Conservation (phyloP, 345 rosid genomes). For the Moringa oleifera region DNA sequence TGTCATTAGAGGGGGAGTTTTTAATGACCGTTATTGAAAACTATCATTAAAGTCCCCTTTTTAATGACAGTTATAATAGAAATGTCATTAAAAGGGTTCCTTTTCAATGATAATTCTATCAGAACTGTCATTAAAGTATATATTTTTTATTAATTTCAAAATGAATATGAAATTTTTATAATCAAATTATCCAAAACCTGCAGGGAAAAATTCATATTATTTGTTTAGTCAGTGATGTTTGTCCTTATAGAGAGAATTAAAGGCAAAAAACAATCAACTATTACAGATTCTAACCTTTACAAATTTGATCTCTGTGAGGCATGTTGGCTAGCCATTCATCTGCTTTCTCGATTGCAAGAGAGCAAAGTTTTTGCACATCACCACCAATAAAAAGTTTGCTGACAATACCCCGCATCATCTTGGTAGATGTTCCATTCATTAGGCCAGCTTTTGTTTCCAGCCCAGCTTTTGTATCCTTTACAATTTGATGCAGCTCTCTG, state of each 20-base stretch:
- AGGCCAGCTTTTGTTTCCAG: slow-evolving; percentile 69
- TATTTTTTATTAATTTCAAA: no score
- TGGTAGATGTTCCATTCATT: slow-evolving; percentile 46
- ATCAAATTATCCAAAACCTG: no score
- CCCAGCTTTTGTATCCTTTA: slow-evolving; percentile 50
- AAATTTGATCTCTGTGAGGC: slow-evolving; percentile 26
- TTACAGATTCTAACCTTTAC: slow-evolving; percentile 40
- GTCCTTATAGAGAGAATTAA: background rate
- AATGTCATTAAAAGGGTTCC: no score
- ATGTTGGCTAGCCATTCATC: slow-evolving; percentile 42
- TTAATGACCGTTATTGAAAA: no score
- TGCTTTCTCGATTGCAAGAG: slow-evolving; percentile 51
- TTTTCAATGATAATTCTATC: no score
- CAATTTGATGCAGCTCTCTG: no score
- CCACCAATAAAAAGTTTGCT: slow-evolving; percentile 60
- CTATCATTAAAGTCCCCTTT: no score
- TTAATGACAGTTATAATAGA: no score
- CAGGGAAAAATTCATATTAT: slow-evolving; percentile 22
- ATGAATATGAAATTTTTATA: no score
- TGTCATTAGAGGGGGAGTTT: no score
- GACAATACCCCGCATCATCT: slow-evolving; percentile 64
- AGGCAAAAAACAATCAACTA: background rate
- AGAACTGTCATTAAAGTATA: no score
- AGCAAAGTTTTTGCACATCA: slow-evolving; percentile 62
- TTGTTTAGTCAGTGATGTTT: slow-evolving; percentile 8